phyloP scores from a whole-genome alignment of 2,329 filamentous ascomycete genomes.

The Coniochaeta prunicola region DNA sequence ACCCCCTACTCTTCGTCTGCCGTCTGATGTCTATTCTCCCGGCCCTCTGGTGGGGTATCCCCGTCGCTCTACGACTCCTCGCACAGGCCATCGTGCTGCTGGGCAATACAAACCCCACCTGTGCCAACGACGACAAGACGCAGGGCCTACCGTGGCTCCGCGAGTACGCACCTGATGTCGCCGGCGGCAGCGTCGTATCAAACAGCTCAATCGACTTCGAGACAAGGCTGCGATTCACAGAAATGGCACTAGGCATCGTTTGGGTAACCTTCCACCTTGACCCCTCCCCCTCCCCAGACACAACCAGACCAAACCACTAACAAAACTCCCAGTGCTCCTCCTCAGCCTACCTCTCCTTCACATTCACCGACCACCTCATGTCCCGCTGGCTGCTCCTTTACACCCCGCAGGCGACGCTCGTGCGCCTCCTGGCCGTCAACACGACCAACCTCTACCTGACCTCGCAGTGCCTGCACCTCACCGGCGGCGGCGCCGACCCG shows the following conservation, averaged over 20 bases:
- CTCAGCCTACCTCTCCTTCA: conserved; percentile 72
- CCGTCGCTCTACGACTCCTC: conserved; percentile 61
- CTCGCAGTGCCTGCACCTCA: conserved; percentile 62
- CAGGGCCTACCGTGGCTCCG: neutral
- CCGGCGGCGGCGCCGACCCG: conserved; percentile 59
- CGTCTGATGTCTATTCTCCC: conserved; percentile 66
- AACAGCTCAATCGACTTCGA: conserved; percentile 21
- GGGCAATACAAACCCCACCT: neutral
- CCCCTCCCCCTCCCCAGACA: conserved; percentile 5
- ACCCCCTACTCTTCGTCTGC: conserved; percentile 64
- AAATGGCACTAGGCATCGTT: conserved; percentile 64
- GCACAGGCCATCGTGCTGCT: conserved; percentile 39
- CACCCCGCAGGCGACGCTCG: conserved; percentile 71
- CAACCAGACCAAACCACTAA: conserved; percentile 2
- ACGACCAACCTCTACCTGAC: conserved; percentile 69
- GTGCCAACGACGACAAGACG: neutral
- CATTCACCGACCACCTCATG: conserved; percentile 81
- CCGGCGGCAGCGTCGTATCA: neutral
- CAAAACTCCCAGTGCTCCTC: conserved; percentile 60
- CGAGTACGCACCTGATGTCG: neutral
- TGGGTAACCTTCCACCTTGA: conserved; percentile 48
- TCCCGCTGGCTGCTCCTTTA: conserved; percentile 82
- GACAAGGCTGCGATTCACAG: conserved; percentile 51
- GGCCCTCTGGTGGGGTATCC: conserved; percentile 64
- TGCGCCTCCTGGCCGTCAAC: conserved; percentile 70